A percentile compares a stretch with the other conserved stretches of the same genome.
Evolutionary conservation across 352 stramenopile species (phyloP).

Genomic region (Globisporangium irregulare): DNA sequence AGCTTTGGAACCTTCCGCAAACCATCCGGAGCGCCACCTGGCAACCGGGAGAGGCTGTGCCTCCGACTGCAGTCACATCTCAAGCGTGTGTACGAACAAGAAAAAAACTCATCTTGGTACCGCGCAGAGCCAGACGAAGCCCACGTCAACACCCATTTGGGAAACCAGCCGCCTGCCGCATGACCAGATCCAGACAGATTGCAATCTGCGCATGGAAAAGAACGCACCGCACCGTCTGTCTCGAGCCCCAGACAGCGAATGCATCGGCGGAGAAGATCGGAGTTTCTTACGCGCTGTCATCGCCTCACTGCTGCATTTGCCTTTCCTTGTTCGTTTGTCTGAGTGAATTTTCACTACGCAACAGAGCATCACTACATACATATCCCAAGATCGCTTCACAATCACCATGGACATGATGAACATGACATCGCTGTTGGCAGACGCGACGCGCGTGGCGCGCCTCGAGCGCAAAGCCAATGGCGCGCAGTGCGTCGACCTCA

Average conservation of each 20-base stretch:
- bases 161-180: neutral
- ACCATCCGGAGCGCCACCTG: constrained; percentile 5
- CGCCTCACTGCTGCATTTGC: constrained; percentile 1
- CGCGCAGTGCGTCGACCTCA: constrained; percentile 54
- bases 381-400: neutral
- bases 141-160: neutral
- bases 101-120: neutral
- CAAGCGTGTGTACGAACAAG: neutral
- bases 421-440: neutral
- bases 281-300: neutral
- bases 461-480: constrained; percentile 35
- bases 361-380: no score
- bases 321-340: neutral
- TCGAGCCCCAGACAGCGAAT: neutral
- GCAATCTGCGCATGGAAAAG: neutral
- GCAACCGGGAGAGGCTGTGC: neutral
- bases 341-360: neutral
- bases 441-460: constrained; percentile 15
- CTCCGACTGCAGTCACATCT: neutral
- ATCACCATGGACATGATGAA: neutral
- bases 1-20: neutral
- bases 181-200: neutral
- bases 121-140: constrained; percentile 2
- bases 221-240: neutral
- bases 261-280: neutral